These are phyloP conservation scores for Drosera capensis DNA, from an alignment of 148 eudicot species.

Conservation along the genomic window DNA sequence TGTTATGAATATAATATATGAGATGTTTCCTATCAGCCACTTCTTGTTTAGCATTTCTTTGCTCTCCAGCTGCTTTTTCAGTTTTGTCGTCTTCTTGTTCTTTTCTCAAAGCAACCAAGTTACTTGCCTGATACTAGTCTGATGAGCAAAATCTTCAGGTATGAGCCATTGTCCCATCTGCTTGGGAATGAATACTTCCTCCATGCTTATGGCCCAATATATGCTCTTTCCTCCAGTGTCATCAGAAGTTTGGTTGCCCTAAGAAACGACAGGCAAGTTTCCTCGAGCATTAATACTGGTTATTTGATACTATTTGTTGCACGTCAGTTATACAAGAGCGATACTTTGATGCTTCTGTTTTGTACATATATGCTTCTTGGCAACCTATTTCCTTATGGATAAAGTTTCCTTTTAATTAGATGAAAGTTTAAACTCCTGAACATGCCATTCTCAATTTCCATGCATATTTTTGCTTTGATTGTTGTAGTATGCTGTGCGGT, in stretches of 20 bases:
- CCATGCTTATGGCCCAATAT: slow-evolving; percentile 94
- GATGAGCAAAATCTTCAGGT: slow-evolving; percentile 39
- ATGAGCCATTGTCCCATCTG: slow-evolving; percentile 68
- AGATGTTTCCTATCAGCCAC: neutral
- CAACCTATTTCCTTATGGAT: no score
- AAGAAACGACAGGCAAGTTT: slow-evolving; percentile 69
- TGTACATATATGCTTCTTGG: no score
- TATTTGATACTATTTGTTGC: neutral
- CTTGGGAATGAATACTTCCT: slow-evolving; percentile 90
- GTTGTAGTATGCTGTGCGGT: no score
- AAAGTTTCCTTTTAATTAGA: no score
- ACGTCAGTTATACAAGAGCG: no score
- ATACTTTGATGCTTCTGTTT: neutral
- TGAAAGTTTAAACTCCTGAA: no score
- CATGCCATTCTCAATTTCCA: no score
- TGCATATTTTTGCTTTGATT: no score
- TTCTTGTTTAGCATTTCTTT: neutral
- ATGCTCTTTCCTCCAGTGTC: slow-evolving; percentile 87
- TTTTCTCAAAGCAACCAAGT: neutral
- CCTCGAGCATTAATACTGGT: slow-evolving; percentile 6
- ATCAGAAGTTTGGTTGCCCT: slow-evolving; percentile 77
- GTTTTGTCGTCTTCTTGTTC: neutral
- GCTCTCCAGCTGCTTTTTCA: neutral
- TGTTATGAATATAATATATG: no score
- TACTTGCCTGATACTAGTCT: neutral